These are phyloP conservation scores for Rhizoctonia solani DNA, from an alignment of 1,284 basidiomycete species.

Conservation along the genomic window DNA sequence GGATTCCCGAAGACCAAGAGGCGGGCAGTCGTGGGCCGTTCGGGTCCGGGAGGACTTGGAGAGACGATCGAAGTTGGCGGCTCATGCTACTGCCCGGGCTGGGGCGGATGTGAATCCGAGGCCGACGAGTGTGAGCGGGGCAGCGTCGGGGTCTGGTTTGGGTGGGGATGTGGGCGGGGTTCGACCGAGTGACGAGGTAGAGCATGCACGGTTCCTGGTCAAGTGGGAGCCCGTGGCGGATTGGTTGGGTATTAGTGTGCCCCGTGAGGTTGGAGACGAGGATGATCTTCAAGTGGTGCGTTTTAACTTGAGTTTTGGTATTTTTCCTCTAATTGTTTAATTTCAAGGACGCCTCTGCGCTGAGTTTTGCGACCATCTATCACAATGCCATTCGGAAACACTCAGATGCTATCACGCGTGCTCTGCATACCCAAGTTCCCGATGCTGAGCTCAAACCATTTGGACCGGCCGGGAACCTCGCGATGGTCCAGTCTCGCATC, in stretches of 20 bases:
- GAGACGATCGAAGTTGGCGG: conserved; percentile 13
- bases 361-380: conserved; percentile 72
- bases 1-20: conserved; percentile 46
- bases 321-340: not conserved
- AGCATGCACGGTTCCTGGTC: conserved; percentile 60
- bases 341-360: conserved; percentile 61
- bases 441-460: conserved; percentile 8
- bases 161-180: conserved; percentile 2
- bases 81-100: conserved; percentile 46
- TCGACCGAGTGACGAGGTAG: conserved; percentile 68
- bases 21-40: conserved; percentile 9
- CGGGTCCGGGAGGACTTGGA: conserved; percentile 13
- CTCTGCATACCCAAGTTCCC: conserved; percentile 43
- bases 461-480: conserved; percentile 1
- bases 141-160: not conserved
- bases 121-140: not conserved
- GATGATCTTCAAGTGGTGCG: conserved; percentile 32
- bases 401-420: conserved; percentile 54
- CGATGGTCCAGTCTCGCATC: conserved; percentile 23
- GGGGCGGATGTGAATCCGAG: conserved; percentile 41
- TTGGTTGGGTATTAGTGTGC: conserved; percentile 51
- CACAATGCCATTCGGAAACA: conserved; percentile 63
- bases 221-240: conserved; percentile 68
- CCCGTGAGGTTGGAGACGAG: conserved; percentile 5
- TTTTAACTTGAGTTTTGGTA: not conserved